Evolutionary conservation across 1,139 yeast genomes (phyloP).

Genomic region (Saccharomyces hybrid): DNA sequence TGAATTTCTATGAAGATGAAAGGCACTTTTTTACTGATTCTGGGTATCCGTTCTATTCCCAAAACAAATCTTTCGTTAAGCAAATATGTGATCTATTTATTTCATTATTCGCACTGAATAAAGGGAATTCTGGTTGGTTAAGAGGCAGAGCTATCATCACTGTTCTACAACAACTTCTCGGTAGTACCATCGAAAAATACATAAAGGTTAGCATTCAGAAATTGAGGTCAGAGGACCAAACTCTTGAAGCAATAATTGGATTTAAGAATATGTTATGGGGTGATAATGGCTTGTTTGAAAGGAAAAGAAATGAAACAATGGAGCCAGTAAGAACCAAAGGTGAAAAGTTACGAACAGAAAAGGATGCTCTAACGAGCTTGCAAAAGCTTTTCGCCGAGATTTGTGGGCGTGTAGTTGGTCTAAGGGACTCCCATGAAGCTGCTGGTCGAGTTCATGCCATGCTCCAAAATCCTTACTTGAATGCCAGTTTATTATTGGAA

Average conservation of each 20-base stretch:
- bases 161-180: conserved; percentile 76
- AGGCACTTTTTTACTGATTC: conserved; percentile 11
- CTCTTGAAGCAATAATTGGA: conserved; percentile 40
- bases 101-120: conserved; percentile 60
- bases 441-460: conserved; percentile 52
- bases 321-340: conserved; percentile 36
- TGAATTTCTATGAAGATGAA: conserved; percentile 22
- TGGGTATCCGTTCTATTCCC: conserved; percentile 8
- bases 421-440: conserved; percentile 56
- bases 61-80: conserved; percentile 51
- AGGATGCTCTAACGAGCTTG: conserved; percentile 53
- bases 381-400: conserved; percentile 54
- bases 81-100: conserved; percentile 77
- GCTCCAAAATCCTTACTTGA: conserved; percentile 68
- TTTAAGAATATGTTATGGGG: conserved; percentile 51
- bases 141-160: conserved; percentile 79
- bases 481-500: conserved; percentile 55
- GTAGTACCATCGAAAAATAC: conserved; percentile 79
- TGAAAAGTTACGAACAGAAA: conserved; percentile 48
- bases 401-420: conserved; percentile 71
- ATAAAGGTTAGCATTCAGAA: conserved; percentile 43
- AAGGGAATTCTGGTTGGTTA: conserved; percentile 60
- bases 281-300: conserved; percentile 30
- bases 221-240: conserved; percentile 42
- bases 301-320: conserved; percentile 29